Evolutionary conservation across 768 basidiomycete species (phyloP).

Genomic region (Lactarius deliciosus): DNA sequence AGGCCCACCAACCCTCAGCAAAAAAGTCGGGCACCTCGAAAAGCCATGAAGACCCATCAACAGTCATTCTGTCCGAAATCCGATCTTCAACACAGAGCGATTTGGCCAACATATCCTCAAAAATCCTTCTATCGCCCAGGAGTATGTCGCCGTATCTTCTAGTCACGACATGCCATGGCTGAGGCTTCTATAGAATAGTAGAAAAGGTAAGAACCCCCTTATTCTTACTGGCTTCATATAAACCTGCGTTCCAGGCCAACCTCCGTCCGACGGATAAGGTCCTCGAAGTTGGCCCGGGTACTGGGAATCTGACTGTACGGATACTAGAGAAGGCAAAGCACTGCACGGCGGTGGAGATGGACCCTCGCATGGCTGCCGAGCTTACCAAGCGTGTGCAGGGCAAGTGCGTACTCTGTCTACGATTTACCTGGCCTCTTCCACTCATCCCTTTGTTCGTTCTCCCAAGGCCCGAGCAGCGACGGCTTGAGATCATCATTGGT

Average conservation of each 20-base stretch:
- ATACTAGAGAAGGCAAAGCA: conserved; percentile 93
- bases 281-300: conserved; percentile 96
- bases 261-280: conserved; percentile 93
- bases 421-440: not conserved
- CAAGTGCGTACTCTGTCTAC: conserved; percentile 62
- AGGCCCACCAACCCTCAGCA: conserved; percentile 62
- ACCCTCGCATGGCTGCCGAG: conserved; percentile 70
- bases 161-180: conserved; percentile 24
- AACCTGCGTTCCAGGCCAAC: conserved; percentile 58
- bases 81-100: conserved; percentile 90
- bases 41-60: conserved; percentile 39
- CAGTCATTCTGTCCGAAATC: conserved; percentile 63
- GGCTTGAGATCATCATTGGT: conserved; percentile 92
- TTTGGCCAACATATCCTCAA: conserved; percentile 99
- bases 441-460: not conserved
- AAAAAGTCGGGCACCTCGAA: conserved; percentile 49
- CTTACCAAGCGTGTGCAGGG: conserved; percentile 96
- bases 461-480: conserved; percentile 76
- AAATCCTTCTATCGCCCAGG: conserved; percentile 87
- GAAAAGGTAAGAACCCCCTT: conserved; percentile 47
- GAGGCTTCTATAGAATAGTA: conserved; percentile 31
- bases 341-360: conserved; percentile 95
- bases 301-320: conserved; percentile 91
- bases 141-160: conserved; percentile 46
- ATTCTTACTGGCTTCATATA: not conserved